Evolutionary conservation across 2,329 filamentous ascomycete genomes (phyloP).

Genomic region (Camptophora hylomeconis): DNA sequence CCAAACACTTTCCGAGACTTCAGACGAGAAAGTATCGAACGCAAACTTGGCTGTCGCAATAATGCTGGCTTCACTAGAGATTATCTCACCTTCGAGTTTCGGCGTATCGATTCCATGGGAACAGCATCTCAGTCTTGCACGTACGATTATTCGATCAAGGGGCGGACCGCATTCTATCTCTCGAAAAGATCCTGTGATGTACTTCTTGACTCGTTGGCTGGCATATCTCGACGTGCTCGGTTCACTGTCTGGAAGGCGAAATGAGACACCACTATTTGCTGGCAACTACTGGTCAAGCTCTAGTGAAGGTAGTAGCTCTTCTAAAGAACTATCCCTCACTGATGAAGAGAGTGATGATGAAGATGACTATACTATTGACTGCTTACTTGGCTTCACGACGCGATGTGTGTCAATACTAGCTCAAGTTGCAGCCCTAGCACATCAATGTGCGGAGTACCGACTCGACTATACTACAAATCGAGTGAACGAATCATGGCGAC

Average conservation of each 20-base stretch:
- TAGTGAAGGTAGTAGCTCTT: conserved; percentile 17
- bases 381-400: conserved; percentile 66
- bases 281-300: conserved; percentile 34
- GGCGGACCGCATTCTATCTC: conserved; percentile 43
- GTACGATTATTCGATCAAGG: conserved; percentile 59
- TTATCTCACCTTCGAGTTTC: conserved; percentile 69
- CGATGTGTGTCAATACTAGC: conserved; percentile 58
- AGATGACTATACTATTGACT: conserved; percentile 60
- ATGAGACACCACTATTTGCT: conserved; percentile 37
- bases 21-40: conserved; percentile 58
- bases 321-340: conserved; percentile 18
- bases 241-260: conserved; percentile 49
- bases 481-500: conserved; percentile 44
- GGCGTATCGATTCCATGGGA: conserved; percentile 74
- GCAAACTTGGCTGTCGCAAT: conserved; percentile 68
- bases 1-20: conserved; percentile 52
- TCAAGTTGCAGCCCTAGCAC: conserved; percentile 57
- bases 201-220: conserved; percentile 72
- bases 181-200: conserved; percentile 46
- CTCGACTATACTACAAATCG: conserved; percentile 40
- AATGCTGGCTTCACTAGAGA: conserved; percentile 73
- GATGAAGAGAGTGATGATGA: conserved; percentile 42
- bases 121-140: conserved; percentile 60
- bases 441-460: conserved; percentile 53
- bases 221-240: conserved; percentile 73